phyloP scores from a whole-genome alignment of 2,329 filamentous ascomycete species.

The Colletotrichum plurivorum region DNA sequence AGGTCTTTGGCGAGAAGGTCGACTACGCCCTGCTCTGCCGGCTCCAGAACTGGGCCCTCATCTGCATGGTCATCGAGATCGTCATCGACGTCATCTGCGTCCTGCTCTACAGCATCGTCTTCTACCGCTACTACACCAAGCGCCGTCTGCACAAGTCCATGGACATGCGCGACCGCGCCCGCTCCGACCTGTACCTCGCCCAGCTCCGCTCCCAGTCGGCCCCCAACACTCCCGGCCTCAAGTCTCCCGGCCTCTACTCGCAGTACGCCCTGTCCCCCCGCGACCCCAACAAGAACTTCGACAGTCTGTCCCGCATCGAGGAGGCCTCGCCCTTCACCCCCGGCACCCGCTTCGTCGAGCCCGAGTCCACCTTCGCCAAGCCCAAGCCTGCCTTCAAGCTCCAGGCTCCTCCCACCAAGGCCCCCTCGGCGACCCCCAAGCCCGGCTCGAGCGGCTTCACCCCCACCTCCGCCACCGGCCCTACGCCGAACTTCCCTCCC shows the following conservation, averaged over 20 bases:
- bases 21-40: conserved; percentile 93
- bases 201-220: conserved; percentile 88
- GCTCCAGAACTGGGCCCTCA: conserved; percentile 93
- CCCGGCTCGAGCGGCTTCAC: conserved; percentile 74
- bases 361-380: conserved; percentile 73
- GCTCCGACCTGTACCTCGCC: conserved; percentile 94
- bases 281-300: conserved; percentile 58
- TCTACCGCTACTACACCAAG: conserved; percentile 98
- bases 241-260: conserved; percentile 67
- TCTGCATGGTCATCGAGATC: conserved; percentile 98
- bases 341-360: conserved; percentile 70
- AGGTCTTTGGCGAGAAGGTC: conserved; percentile 84
- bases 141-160: conserved; percentile 96
- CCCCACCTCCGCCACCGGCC: conserved; percentile 57
- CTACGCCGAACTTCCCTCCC: conserved; percentile 51
- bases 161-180: conserved; percentile 93
- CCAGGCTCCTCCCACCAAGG: conserved; percentile 85
- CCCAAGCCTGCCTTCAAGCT: conserved; percentile 79
- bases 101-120: conserved; percentile 91
- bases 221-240: conserved; percentile 94
- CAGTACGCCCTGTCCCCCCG: conserved; percentile 61
- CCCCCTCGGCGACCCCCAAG: conserved; percentile 83
- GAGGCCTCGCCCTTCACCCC: conserved; percentile 65
- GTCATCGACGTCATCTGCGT: conserved; percentile 94
- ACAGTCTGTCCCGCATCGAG: conserved; percentile 64